phyloP scores from a whole-genome alignment of 2,329 filamentous ascomycete genomes.

The Fusarium sp. region DNA sequence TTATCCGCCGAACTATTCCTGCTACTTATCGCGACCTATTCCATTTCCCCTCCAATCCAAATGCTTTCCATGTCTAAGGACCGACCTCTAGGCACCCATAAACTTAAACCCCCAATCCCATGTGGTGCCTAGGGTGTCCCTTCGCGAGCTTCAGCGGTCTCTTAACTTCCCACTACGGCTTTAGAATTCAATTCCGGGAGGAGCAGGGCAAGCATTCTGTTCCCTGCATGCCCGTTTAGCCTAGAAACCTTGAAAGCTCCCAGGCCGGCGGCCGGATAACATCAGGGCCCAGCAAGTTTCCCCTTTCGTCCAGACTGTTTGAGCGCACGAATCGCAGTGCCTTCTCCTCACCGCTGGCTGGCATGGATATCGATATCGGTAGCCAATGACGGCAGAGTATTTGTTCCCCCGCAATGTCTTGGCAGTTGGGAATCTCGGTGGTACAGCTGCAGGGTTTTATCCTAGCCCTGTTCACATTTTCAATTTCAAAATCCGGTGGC shows the following conservation, averaged over 20 bases:
- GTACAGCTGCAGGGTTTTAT: conserved; percentile 31
- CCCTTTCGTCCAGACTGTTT: conserved; percentile 32
- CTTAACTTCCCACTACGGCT: conserved; percentile 13
- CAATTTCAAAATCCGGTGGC: conserved; percentile 36
- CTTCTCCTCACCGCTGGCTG: conserved; percentile 36
- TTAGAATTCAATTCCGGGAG: conserved; percentile 16
- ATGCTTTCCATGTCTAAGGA: conserved; percentile 11
- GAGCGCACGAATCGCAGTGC: conserved; percentile 36
- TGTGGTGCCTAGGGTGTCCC: conserved; percentile 11
- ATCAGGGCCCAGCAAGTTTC: conserved; percentile 15
- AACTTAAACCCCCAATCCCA: conserved; percentile 17
- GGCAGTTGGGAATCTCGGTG: conserved; percentile 30
- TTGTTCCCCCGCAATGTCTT: conserved; percentile 40
- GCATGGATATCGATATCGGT: conserved; percentile 39
- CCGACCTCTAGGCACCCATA: neutral
- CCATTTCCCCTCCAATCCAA: conserved; percentile 26
- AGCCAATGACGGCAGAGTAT: conserved; percentile 35
- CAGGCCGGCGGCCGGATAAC: neutral
- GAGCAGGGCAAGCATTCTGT: conserved; percentile 16
- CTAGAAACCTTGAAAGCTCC: conserved; percentile 24
- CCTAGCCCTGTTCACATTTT: conserved; percentile 26
- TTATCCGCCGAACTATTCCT: conserved; percentile 12
- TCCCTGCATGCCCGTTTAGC: conserved; percentile 39
- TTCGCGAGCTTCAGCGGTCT: neutral
- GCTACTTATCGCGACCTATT: conserved; percentile 20